Base-by-base conservation (phyloP, 305 asterid species). In the Salvia sclarea region DNA sequence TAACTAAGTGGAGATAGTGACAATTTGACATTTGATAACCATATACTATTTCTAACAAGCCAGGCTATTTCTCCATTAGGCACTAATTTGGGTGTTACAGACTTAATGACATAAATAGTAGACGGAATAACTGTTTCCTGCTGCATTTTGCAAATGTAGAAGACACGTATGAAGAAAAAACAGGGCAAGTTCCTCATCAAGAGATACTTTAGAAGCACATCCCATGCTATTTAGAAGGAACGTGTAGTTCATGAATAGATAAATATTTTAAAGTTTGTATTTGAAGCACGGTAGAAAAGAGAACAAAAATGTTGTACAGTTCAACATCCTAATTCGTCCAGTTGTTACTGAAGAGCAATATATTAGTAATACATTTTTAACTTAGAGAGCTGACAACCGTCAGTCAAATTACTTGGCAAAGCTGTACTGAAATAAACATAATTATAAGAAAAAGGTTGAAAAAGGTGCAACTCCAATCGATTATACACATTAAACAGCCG, bases 371-470 rank as follows among this genome's bases (percentile, higher is more conserved):
- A 18, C 8, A 48, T 20, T 57, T 37, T 44, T 5, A 57, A 20
- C 13, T 44, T 11, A 9, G 9, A 53, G n/a, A 28, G 50, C 25
- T 7, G 66, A 49, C 48, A 47, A 43, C 43, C 41, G 13, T 43
- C 16, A 16, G 43, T 10, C 20, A 28, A 52, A 74, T 60, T 38
- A 61, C 18, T 25, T 44, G 56, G 40, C 55, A 70, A 58, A 53
- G 17, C 16, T 18, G 8, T 37, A 45, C 57, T n/a, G 17, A 55
- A 66, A 16, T 52, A 22, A 17, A 56, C 12, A 25, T 25, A 25
- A 1, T 1, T 25, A 25, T 25, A 25, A 25, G 5, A 55, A 28
- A 17, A 16, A 33, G 7, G 35, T 25, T 5, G 37, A 50, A 16
- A 13, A 52, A 53, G 47, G 18, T 8, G 63, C 38, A 5, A 40